Percentiles rank a stretch among this genome's conserved stretches.
phyloP scores from a whole-genome alignment of 179 eudicot species.

The Beta corolliflora region DNA sequence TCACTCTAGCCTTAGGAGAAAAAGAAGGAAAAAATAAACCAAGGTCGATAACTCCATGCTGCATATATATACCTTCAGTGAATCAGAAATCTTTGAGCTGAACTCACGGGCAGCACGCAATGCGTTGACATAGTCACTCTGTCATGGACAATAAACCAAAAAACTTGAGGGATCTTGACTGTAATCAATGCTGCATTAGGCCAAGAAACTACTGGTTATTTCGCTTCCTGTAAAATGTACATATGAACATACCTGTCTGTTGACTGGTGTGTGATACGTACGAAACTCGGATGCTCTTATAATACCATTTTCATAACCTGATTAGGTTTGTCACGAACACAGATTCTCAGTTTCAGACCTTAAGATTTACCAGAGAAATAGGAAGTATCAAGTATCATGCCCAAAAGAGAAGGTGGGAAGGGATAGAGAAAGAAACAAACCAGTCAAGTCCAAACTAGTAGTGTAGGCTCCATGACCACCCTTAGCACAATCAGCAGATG shows the following conservation, averaged over 20 bases:
- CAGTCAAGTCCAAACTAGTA: constrained; percentile 69
- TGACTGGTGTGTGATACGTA: constrained; percentile 93
- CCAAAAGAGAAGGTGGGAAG: neutral
- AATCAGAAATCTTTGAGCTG: constrained; percentile 73
- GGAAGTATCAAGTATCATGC: neutral
- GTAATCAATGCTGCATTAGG: neutral
- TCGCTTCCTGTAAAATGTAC: neutral
- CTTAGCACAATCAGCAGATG: constrained; percentile 94
- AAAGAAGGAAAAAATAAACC: neutral
- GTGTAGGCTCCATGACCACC: constrained; percentile 99
- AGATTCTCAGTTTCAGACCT: constrained; percentile 15
- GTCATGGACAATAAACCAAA: constrained; percentile 21
- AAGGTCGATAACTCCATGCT: neutral
- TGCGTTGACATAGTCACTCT: constrained; percentile 87
- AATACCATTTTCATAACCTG: constrained; percentile 79
- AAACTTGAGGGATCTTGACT: constrained; percentile 7
- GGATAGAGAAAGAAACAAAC: constrained; percentile 35
- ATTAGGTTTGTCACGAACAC: neutral
- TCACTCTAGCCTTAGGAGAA: neutral
- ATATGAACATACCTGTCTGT: constrained; percentile 62
- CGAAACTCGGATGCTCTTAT: constrained; percentile 91
- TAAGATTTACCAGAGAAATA: neutral
- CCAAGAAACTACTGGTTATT: neutral
- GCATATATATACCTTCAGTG: constrained; percentile 63
- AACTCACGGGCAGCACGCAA: constrained; percentile 86